These are phyloP conservation scores for Pseudopithomyces maydicus DNA, from an alignment of 2,329 filamentous ascomycete species.

Conservation along the genomic window DNA sequence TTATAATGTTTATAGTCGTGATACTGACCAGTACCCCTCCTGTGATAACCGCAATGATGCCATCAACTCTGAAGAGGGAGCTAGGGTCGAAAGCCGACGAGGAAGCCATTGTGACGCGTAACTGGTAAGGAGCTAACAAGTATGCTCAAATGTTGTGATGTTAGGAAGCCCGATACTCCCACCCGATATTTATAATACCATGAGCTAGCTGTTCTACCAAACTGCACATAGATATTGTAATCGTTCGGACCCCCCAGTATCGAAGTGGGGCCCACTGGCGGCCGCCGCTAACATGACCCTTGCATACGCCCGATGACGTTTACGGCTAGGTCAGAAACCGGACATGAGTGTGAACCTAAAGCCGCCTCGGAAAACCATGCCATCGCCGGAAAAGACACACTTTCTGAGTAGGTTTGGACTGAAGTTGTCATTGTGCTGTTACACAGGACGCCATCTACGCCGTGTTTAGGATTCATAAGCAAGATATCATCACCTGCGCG, in stretches of 20 bases:
- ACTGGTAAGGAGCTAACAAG: no score
- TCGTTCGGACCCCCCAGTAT: background rate
- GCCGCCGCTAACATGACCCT: background rate
- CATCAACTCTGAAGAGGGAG: conserved; percentile 19
- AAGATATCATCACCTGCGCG: no score
- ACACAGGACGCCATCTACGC: no score
- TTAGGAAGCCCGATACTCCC: no score
- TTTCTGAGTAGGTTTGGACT: no score
- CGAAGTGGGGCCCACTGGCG: background rate
- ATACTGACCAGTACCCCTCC: conserved; percentile 22
- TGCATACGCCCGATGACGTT: background rate
- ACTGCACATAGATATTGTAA: background rate
- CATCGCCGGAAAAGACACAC: no score
- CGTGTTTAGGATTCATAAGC: no score
- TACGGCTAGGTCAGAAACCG: background rate
- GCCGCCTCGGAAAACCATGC: no score
- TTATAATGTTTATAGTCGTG: background rate
- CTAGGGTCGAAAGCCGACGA: background rate
- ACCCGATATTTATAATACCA: background rate
- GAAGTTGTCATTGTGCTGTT: no score
- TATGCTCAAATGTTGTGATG: background rate
- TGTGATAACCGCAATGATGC: conserved; percentile 22
- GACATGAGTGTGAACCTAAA: background rate
- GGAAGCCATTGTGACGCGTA: background rate
- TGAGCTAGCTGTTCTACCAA: background rate